These are phyloP conservation scores for Solanum dulcamara DNA, from an alignment of 257 asterid species.

Conservation along the genomic window DNA sequence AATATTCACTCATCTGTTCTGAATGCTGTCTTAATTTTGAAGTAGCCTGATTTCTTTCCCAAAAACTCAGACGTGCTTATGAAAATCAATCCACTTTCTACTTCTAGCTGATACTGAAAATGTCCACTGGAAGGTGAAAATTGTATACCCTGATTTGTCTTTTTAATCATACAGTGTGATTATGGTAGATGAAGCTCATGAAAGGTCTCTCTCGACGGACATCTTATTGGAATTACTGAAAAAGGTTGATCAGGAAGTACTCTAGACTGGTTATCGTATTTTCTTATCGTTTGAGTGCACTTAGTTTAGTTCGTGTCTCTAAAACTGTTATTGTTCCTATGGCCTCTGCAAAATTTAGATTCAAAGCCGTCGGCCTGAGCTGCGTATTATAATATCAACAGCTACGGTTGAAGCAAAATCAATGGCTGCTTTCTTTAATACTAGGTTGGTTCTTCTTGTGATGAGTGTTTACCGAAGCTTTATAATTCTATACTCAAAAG, in stretches of 20 bases:
- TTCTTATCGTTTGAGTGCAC: neutral
- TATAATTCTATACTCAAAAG: neutral
- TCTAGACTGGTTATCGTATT: neutral
- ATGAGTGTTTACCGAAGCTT: neutral
- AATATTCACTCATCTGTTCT: neutral
- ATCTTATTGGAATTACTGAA: constrained; percentile 89
- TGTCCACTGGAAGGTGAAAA: neutral
- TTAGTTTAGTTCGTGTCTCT: neutral
- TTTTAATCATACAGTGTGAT: constrained; percentile 47
- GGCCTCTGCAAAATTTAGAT: constrained; percentile 30
- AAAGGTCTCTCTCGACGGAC: constrained; percentile 89
- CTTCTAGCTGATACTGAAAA: neutral
- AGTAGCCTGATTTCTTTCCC: neutral
- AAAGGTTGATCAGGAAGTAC: constrained; percentile 39
- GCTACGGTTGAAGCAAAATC: constrained; percentile 96
- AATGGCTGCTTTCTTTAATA: constrained; percentile 66
- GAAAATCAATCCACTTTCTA: neutral
- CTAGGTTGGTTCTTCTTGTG: constrained; percentile 39
- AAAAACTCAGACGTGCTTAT: neutral
- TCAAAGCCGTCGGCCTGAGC: constrained; percentile 78
- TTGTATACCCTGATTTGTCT: neutral
- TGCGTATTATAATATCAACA: constrained; percentile 82
- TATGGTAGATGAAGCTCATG: constrained; percentile 99
- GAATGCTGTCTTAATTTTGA: neutral
- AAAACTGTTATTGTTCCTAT: neutral